These are phyloP conservation scores for Triglochin maritima DNA, from an alignment of 106 monocot species.

Conservation along the genomic window DNA sequence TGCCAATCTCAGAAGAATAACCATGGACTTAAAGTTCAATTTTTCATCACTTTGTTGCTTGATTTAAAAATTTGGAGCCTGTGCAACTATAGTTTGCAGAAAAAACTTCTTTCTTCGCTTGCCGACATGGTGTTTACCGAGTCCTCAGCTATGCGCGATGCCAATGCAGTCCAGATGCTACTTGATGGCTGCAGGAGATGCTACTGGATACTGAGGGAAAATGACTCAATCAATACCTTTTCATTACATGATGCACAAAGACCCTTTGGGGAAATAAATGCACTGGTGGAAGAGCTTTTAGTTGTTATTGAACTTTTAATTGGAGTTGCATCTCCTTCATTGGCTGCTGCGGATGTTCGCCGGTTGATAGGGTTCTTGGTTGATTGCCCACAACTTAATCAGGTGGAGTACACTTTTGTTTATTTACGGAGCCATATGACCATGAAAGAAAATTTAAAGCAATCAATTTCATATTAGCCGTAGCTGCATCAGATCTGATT, in stretches of 20 bases:
- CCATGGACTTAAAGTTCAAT: conserved; percentile 70
- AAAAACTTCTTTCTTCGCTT: conserved; percentile 94
- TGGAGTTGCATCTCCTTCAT: conserved; percentile 55
- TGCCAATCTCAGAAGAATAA: conserved; percentile 78
- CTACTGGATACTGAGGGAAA: conserved; percentile 79
- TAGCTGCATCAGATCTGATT: no score
- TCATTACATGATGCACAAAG: conserved; percentile 38
- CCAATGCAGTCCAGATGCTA: conserved; percentile 92
- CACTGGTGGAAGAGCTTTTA: conserved; percentile 90
- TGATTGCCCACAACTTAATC: conserved; percentile 93
- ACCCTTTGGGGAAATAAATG: conserved; percentile 78
- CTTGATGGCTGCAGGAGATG: conserved; percentile 97
- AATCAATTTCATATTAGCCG: no score
- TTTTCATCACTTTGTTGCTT: conserved; percentile 73
- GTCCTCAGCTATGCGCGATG: conserved; percentile 73
- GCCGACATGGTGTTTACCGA: conserved; percentile 98
- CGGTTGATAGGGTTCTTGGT: conserved; percentile 78
- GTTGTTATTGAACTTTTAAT: conserved; percentile 87
- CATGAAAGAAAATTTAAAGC: no score
- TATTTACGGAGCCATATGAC: not conserved
- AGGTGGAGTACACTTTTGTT: conserved; percentile 30
- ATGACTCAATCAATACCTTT: conserved; percentile 62
- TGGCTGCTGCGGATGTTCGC: conserved; percentile 60
- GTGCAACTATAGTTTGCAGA: conserved; percentile 87
- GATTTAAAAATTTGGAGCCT: conserved; percentile 90